Evolutionary conservation across 179 eudicot genomes (phyloP).

Genomic region (Beta lomatogona): DNA sequence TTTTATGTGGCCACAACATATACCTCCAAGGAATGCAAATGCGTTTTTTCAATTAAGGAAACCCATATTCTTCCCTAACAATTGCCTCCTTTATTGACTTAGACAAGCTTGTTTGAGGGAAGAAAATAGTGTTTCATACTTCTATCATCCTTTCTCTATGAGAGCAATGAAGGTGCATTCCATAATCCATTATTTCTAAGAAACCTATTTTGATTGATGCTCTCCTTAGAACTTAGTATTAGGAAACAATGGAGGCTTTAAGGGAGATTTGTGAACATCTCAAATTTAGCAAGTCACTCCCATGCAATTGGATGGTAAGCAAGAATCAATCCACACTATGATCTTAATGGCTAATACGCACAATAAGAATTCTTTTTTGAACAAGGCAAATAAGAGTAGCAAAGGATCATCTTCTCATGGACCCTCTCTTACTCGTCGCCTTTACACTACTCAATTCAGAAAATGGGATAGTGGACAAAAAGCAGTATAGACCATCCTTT

Average conservation of each 20-base stretch:
- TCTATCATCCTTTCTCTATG: not conserved
- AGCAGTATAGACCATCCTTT: too few relatives aligned
- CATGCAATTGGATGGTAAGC: not conserved
- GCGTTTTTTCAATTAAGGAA: not conserved
- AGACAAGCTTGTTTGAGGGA: not conserved
- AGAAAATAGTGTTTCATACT: not conserved
- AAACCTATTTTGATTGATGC: not conserved
- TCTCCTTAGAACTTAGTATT: not conserved
- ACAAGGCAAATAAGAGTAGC: too few relatives aligned
- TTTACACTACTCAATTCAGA: too few relatives aligned
- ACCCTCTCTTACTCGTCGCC: too few relatives aligned
- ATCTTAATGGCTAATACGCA: too few relatives aligned
- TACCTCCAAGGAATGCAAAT: not conserved
- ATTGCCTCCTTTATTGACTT: not conserved
- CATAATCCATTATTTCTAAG: not conserved
- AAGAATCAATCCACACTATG: not conserved
- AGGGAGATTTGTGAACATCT: not conserved
- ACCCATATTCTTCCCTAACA: not conserved
- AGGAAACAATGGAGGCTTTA: not conserved
- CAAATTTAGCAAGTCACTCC: not conserved
- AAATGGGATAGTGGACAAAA: too few relatives aligned
- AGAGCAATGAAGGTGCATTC: not conserved
- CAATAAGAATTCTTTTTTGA: too few relatives aligned
- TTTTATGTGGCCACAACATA: too few relatives aligned
- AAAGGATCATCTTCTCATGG: too few relatives aligned